Evolutionary conservation across 1,284 basidiomycete species (phyloP).

Genomic region (Phaffia rhodozyma): DNA sequence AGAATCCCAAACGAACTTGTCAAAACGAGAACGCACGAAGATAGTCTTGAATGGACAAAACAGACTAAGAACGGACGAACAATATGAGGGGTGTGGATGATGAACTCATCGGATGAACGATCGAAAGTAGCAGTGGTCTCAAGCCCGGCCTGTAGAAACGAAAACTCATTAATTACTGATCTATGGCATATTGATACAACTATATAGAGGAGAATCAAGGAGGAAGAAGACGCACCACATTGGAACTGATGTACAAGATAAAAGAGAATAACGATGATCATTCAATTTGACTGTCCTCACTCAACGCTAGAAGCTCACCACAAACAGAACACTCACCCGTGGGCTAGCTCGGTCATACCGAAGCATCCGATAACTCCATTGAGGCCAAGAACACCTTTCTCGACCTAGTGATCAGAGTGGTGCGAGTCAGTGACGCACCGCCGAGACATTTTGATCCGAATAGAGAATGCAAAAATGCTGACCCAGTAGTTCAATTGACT

Average conservation of each 20-base stretch:
- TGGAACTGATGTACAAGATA: constrained; percentile 5
- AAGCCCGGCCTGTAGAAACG: constrained; percentile 36
- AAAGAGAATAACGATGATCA: not conserved
- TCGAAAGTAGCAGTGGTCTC: constrained; percentile 48
- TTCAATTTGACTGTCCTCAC: not conserved
- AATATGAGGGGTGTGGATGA: constrained; percentile 44
- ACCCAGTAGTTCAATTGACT: constrained; percentile 25
- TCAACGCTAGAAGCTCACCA: not conserved
- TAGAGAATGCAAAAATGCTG: no score
- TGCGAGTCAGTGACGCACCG: constrained; percentile 31
- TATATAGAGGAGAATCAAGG: not conserved
- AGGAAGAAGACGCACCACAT: not conserved
- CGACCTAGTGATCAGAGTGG: constrained; percentile 29
- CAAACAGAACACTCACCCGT: not conserved
- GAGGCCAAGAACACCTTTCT: constrained; percentile 42
- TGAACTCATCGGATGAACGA: constrained; percentile 41
- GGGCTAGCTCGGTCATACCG: constrained; percentile 37
- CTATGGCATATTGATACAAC: not conserved
- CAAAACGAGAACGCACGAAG: not conserved
- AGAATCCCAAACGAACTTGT: no score
- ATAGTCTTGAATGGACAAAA: not conserved
- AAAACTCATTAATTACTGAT: not conserved
- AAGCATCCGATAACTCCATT: constrained; percentile 47
- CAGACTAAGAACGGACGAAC: constrained; percentile 9
- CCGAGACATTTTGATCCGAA: constrained; percentile 19